A percentile compares a stretch with the other conserved stretches of the same genome.
phyloP scores from a whole-genome alignment of 1,284 basidiomycete species.

The Ganoderma lingzhi region DNA sequence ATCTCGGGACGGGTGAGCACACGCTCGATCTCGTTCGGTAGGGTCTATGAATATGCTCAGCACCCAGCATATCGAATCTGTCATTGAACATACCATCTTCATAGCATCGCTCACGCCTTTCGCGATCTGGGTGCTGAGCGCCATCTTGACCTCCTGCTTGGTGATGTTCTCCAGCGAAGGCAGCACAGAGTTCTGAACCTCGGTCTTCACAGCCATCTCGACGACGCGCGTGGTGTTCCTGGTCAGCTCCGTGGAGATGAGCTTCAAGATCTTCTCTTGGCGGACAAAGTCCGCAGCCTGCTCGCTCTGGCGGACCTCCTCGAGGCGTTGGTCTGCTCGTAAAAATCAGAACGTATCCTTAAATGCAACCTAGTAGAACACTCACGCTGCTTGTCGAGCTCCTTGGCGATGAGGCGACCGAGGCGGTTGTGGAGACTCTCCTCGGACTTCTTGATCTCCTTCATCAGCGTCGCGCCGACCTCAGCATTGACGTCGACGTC shows the following conservation, averaged over 20 bases:
- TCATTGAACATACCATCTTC: slow-evolving; percentile 62
- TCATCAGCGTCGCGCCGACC: slow-evolving; percentile 63
- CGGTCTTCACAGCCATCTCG: slow-evolving; percentile 82
- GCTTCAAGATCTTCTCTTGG: slow-evolving; percentile 86
- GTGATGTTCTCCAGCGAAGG: slow-evolving; percentile 83
- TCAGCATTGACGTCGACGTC: slow-evolving; percentile 57
- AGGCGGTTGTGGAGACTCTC: slow-evolving; percentile 79
- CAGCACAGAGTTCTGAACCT: slow-evolving; percentile 81
- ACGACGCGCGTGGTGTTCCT: slow-evolving; percentile 87
- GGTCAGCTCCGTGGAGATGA: slow-evolving; percentile 84
- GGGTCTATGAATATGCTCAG: slow-evolving; percentile 52
- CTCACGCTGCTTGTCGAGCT: slow-evolving; percentile 87
- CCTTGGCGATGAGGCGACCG: slow-evolving; percentile 78
- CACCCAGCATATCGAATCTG: background rate
- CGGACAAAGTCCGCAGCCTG: slow-evolving; percentile 80
- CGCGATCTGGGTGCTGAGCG: slow-evolving; percentile 78
- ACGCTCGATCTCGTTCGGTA: slow-evolving; percentile 81
- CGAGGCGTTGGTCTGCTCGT: slow-evolving; percentile 75
- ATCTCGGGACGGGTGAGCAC: slow-evolving; percentile 79
- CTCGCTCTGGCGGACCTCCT: slow-evolving; percentile 78
- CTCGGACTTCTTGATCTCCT: slow-evolving; percentile 83
- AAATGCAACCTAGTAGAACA: slow-evolving; percentile 3
- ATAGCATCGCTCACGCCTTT: slow-evolving; percentile 75
- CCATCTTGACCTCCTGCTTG: slow-evolving; percentile 76
- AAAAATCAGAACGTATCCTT: slow-evolving; percentile 7